Conservation (phyloP, 2,329 filamentous ascomycete species). For the Epicoccum sorghinum region DNA sequence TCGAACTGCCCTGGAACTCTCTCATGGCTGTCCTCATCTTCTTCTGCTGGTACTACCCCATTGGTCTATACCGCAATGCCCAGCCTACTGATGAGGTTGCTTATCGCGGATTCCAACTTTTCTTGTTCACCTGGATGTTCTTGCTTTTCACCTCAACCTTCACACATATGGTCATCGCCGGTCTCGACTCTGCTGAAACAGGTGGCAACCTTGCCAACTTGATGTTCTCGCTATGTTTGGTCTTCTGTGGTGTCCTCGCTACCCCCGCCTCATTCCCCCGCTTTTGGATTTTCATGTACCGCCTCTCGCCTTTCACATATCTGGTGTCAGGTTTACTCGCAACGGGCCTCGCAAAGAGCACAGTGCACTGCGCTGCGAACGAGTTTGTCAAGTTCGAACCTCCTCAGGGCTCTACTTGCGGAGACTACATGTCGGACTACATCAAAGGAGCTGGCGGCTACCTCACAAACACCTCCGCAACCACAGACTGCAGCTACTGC, state of each 20-base stretch:
- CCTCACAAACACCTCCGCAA: constrained; percentile 51
- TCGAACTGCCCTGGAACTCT: constrained; percentile 85
- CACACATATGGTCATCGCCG: constrained; percentile 76
- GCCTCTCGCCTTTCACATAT: constrained; percentile 70
- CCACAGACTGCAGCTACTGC: constrained; percentile 52
- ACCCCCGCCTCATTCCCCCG: constrained; percentile 63
- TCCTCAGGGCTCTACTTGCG: constrained; percentile 46
- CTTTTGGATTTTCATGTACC: constrained; percentile 82
- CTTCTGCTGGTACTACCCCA: constrained; percentile 84
- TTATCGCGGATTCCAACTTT: constrained; percentile 78
- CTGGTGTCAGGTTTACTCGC: constrained; percentile 51
- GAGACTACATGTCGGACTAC: constrained; percentile 52
- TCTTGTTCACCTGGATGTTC: constrained; percentile 76
- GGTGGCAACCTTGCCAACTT: constrained; percentile 78
- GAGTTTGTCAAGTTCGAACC: constrained; percentile 52
- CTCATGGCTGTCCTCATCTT: constrained; percentile 78
- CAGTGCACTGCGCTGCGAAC: constrained; percentile 48
- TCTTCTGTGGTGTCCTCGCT: constrained; percentile 74
- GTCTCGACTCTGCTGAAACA: constrained; percentile 74
- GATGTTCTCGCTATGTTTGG: constrained; percentile 72
- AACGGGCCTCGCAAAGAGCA: constrained; percentile 61
- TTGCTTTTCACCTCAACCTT: constrained; percentile 83
- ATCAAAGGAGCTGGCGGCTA: constrained; percentile 44
- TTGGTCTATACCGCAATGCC: constrained; percentile 77
- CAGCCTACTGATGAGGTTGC: constrained; percentile 63